phyloP scores from a whole-genome alignment of 352 stramenopile species.

The Elongisporangium prolatum region DNA sequence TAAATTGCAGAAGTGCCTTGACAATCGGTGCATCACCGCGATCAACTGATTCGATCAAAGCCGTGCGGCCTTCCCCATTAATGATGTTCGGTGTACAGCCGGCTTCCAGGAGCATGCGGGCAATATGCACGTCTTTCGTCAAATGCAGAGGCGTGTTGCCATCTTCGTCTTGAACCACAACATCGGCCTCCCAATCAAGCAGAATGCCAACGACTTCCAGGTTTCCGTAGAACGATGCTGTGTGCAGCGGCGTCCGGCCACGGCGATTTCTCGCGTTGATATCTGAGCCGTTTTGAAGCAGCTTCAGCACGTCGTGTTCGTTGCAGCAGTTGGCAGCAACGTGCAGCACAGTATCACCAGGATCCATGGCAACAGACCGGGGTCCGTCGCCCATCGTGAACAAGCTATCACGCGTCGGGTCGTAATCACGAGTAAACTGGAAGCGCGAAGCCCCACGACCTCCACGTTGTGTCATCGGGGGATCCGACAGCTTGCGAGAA shows the following conservation, averaged over 20 bases:
- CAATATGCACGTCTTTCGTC: slow-evolving; percentile 71
- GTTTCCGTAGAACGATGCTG: slow-evolving; percentile 76
- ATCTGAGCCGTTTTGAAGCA: slow-evolving; percentile 84
- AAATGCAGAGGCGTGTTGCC: slow-evolving; percentile 84
- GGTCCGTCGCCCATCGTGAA: slow-evolving; percentile 41
- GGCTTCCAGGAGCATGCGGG: slow-evolving; percentile 75
- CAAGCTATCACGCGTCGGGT: slow-evolving; percentile 13
- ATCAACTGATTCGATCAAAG: slow-evolving; percentile 77
- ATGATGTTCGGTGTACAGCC: slow-evolving; percentile 83
- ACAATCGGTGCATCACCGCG: slow-evolving; percentile 67
- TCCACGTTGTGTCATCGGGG: slow-evolving; percentile 17
- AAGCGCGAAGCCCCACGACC: slow-evolving; percentile 59
- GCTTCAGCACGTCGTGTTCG: slow-evolving; percentile 77
- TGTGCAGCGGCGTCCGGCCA: slow-evolving; percentile 77
- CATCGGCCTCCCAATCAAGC: slow-evolving; percentile 76
- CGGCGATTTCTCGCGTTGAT: slow-evolving; percentile 81
- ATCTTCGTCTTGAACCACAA: slow-evolving; percentile 73
- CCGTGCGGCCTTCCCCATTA: slow-evolving; percentile 70
- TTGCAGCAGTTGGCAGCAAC: slow-evolving; percentile 85
- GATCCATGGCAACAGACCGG: slow-evolving; percentile 79
- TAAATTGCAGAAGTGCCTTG: slow-evolving; percentile 76
- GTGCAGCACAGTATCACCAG: slow-evolving; percentile 83
- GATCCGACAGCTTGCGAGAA: slow-evolving; percentile 1
- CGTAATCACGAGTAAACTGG: slow-evolving; percentile 80
- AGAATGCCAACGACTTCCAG: slow-evolving; percentile 78